Base-by-base conservation (phyloP, 306 rosid species). In the Aeschynomene evenia region DNA sequence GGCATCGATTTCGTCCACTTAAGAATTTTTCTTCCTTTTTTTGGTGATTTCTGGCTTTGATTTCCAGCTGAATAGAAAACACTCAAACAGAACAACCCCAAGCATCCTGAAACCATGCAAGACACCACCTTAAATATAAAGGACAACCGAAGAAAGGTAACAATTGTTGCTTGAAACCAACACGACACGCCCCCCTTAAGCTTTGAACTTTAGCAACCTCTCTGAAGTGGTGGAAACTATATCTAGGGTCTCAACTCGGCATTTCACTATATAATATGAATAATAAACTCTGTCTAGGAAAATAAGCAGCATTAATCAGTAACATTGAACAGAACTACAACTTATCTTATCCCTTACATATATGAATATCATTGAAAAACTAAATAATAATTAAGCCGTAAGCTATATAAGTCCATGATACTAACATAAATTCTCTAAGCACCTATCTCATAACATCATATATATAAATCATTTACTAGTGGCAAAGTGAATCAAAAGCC, bases 21-120 rank as follows among this genome's bases (percentile, higher is more conserved):
- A n/a, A n/a, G n/a, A n/a, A n/a, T n/a, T n/a, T n/a, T n/a, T n/a
- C n/a, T n/a, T n/a, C n/a, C n/a, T n/a, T n/a, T n/a, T n/a, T n/a
- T n/a, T n/a, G n/a, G n/a, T n/a, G n/a, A n/a, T n/a, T n/a, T n/a
- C 40, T 34, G 8, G 40, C 63, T 77, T 53, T 76, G 72, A 70
- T 59, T 7, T 59, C 68, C 58, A 4, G 20, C 21, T 20, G n/a
- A 14, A 9, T 24, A 18, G 2, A 19, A 18, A 18, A 48, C n/a
- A 1, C 2, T 15, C 10, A 12, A 16, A 46, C 8, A 16, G 52
- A 46, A 46, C 9, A 34, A 34, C 4, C 40, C 22, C 21, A 1
- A 15, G 10, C 21, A 16, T 7, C 9, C 3, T 19, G 20, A 49
- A 18, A 23, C 8, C 12, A 49, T 18, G 20, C 18, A 19, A 19